Conservation (phyloP, 202 grass and related monocot genomes). For the Miscanthus sacchariflorus region DNA sequence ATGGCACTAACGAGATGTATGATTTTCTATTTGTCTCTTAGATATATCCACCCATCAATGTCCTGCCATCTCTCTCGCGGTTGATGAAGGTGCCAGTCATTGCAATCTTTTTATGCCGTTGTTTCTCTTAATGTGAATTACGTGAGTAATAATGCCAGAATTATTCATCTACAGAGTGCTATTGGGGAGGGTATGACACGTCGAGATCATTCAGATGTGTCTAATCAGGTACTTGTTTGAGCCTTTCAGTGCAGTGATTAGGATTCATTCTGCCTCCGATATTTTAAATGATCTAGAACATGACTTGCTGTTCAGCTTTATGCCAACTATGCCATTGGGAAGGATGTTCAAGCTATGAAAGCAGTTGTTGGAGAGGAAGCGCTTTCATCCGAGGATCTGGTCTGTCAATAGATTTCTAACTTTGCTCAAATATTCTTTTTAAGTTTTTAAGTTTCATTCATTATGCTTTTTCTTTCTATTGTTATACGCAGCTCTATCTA, state of each 20-base stretch:
- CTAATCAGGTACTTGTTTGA: constrained; percentile 64
- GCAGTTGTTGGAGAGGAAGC: constrained; percentile 76
- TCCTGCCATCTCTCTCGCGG: constrained; percentile 71
- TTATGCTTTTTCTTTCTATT: not conserved
- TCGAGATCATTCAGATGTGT: constrained; percentile 72
- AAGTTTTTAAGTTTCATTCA: constrained; percentile 7
- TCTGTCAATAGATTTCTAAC: constrained; percentile 23
- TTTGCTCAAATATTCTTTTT: not conserved
- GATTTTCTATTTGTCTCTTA: constrained; percentile 33
- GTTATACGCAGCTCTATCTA: constrained; percentile 59
- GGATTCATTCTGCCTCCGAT: not conserved
- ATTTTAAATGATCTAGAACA: constrained; percentile 20
- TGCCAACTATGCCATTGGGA: constrained; percentile 77
- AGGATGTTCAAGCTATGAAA: constrained; percentile 81
- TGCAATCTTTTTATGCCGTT: not conserved
- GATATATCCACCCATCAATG: constrained; percentile 82
- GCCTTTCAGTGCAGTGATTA: not conserved
- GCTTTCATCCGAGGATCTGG: constrained; percentile 69
- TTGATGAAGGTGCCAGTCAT: constrained; percentile 65
- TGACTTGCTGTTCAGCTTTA: constrained; percentile 55
- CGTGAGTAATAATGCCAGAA: constrained; percentile 6
- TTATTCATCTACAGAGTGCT: constrained; percentile 58
- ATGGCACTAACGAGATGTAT: not conserved
- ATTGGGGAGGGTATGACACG: constrained; percentile 78
- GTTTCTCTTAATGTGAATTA: constrained; percentile 23